Base-by-base conservation (phyloP, 345 rosid species). In the Psidium friedrichsthalianum region DNA sequence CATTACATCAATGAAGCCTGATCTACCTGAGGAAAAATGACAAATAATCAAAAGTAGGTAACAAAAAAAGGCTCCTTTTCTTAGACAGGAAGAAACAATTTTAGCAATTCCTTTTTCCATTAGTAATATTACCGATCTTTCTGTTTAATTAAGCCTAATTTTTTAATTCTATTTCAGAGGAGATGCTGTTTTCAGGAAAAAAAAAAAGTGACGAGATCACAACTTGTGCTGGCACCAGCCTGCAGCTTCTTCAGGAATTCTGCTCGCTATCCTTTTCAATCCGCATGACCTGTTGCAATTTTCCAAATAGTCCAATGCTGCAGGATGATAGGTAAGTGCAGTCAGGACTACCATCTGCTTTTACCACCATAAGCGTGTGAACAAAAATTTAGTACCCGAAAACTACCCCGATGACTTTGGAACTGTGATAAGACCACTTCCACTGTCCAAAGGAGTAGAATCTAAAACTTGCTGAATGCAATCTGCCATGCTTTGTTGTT, bases 271-370 rank as follows among this genome's bases (percentile, higher is more conserved):
- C 94, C 91, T 93, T 97, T 92, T 94, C 98, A 88, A 84, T 88
- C 90, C 92, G 95, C 89, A 93, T 89, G 89, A 96, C 91, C 91
- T 87, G 92, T 90, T 95, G 97, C 92, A 96, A 90, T 93, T 88
- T 93, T 64, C 92, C 94, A 87, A 92, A 94, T 82, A 96, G 87
- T 83, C 95, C 93, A 90, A 83, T 69, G 47, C 98, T 95, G 90
- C 89, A 90, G 85, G 87, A 87, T 82, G 80, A 69, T 69, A 69
- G 74, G 59, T 22, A 54, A 85, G 4, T 86, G 59, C 52, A 59
- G 81, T 58, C 51, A 81, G 20, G 27, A 74, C 9, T 14, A 74
- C 55, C 5, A 21, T 44, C 80, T 0, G 7, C 47, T 69, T 69
- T 36, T 69, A 69, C 47, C 47, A 36, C 25, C 14, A 69, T 36